A percentile compares a stretch with the other conserved stretches of the same genome.
Evolutionary conservation across 202 grass and related monocot species (phyloP).

Genomic region (Cymbopogon flexuosus): DNA sequence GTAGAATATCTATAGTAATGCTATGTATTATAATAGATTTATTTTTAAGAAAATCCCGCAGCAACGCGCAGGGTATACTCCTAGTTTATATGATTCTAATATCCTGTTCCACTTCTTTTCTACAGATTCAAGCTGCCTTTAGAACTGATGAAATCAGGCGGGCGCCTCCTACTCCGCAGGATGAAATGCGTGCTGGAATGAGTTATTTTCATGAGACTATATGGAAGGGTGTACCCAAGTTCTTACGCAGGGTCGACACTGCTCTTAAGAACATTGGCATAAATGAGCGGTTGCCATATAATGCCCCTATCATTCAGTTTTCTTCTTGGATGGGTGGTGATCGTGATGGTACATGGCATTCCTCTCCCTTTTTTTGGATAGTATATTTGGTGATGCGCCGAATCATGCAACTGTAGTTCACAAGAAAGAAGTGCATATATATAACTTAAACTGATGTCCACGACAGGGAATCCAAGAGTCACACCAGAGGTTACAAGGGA

Average conservation of each 20-base stretch:
- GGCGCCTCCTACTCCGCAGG: conserved; percentile 75
- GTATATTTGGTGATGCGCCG: background rate
- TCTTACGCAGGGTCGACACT: conserved; percentile 84
- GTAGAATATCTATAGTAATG: no score
- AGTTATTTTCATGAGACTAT: conserved; percentile 99
- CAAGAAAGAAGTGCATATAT: background rate
- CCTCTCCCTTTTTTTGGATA: background rate
- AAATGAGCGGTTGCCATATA: conserved; percentile 83
- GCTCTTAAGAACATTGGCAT: conserved; percentile 90
- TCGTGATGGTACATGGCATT: conserved; percentile 67
- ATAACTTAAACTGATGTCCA: conserved; percentile 40
- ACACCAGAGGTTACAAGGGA: conserved; percentile 95
- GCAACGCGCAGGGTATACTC: no score
- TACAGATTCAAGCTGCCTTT: conserved; percentile 93
- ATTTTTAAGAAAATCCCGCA: no score
- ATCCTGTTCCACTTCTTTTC: background rate
- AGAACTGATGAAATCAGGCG: conserved; percentile 94
- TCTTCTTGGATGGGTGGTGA: conserved; percentile 99
- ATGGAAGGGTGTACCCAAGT: conserved; percentile 93
- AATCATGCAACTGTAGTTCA: conserved; percentile 18
- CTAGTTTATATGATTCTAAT: conserved; percentile 2
- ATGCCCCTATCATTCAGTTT: conserved; percentile 88
- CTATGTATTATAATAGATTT: no score
- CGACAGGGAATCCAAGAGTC: conserved; percentile 89
- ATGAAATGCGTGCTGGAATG: conserved; percentile 92